Percentiles rank a stretch among this genome's conserved stretches.
Conservation (phyloP, 2,329 filamentous ascomycete genomes). For the Didymella arachidicola region DNA sequence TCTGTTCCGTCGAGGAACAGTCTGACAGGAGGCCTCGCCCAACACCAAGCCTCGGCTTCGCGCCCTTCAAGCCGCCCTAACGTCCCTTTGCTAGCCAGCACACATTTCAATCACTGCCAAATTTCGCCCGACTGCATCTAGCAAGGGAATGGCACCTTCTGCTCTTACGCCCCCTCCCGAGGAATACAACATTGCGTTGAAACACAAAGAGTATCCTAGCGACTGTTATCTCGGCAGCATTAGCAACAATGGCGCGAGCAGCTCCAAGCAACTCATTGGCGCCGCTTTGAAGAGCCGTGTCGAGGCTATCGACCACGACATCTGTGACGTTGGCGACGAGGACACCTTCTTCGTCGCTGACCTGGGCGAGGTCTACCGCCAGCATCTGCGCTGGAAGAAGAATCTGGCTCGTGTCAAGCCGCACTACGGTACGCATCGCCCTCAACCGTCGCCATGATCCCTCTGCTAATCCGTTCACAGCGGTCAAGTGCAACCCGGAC, state of each 20-base stretch:
- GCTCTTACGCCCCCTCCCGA: constrained; percentile 60
- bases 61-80: constrained; percentile 97
- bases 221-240: constrained; percentile 44
- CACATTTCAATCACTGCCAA: constrained; percentile 14
- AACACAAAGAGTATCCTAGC: constrained; percentile 41
- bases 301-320: constrained; percentile 82
- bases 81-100: constrained; percentile 52
- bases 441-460: background rate
- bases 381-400: constrained; percentile 97
- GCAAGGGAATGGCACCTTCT: constrained; percentile 76
- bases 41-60: constrained; percentile 84
- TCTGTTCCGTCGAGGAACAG: constrained; percentile 99
- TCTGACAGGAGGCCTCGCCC: constrained; percentile 91
- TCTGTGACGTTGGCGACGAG: constrained; percentile 90
- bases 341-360: constrained; percentile 99
- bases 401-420: constrained; percentile 91
- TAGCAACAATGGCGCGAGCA: constrained; percentile 59
- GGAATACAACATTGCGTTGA: constrained; percentile 53
- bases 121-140: constrained; percentile 36
- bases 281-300: constrained; percentile 87
- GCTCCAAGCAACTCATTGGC: constrained; percentile 82
- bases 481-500: constrained; percentile 99
- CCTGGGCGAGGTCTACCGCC: constrained; percentile 97
- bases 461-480: constrained; percentile 57
- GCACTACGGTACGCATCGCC: constrained; percentile 79